phyloP scores from a whole-genome alignment of 345 rosid genomes.

The Camelina laxa region DNA sequence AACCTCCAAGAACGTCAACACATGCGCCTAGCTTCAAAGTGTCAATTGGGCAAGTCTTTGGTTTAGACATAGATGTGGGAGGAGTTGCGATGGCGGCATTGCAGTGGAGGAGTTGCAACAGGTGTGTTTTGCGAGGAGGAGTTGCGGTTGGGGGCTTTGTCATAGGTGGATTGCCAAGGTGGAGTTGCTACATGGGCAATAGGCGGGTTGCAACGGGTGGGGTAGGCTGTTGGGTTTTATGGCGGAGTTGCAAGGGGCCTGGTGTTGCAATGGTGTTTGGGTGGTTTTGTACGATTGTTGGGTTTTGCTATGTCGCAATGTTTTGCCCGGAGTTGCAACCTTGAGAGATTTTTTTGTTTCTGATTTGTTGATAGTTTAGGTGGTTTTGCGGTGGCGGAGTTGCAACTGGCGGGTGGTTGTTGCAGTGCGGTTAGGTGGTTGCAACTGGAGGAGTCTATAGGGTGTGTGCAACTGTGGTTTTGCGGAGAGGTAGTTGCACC shows the following conservation, averaged over 20 bases:
- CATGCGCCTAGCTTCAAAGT: conserved; percentile 80
- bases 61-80: conserved; percentile 41
- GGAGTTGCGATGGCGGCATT: conserved; percentile 17
- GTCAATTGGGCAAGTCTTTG: conserved; percentile 78
- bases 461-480: no score
- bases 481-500: no score
- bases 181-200: no score
- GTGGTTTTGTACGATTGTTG: no score
- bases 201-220: not conserved
- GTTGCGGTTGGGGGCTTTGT: not conserved
- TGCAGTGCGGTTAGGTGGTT: no score
- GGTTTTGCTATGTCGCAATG: no score
- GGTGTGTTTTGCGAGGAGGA: not conserved
- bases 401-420: no score
- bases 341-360: no score
- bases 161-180: not conserved
- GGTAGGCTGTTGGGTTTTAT: not conserved
- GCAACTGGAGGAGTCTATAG: no score
- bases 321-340: no score
- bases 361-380: no score
- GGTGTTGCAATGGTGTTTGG: not conserved
- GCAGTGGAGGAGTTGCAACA: not conserved
- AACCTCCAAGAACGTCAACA: conserved; percentile 86
- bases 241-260: not conserved
- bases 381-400: no score